A percentile compares a stretch with the other conserved stretches of the same genome.
These are phyloP conservation scores for Phytophthora sansomeana DNA, from an alignment of 352 stramenopile species.

Conservation along the genomic window DNA sequence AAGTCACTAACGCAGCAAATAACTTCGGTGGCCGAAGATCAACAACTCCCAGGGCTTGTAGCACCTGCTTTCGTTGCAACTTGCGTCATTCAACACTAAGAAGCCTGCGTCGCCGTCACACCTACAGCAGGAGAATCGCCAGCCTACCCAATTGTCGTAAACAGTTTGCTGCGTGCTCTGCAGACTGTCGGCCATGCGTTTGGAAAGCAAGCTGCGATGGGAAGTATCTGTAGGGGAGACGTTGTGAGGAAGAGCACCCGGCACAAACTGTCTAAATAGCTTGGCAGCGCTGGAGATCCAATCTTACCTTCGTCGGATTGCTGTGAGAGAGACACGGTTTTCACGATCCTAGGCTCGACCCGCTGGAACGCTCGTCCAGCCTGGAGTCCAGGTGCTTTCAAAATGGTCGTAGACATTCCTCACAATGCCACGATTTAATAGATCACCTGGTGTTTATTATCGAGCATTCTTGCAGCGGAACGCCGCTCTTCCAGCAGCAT, in stretches of 20 bases:
- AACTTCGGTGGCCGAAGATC: neutral
- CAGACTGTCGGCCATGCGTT: conserved; percentile 10
- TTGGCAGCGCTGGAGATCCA: neutral
- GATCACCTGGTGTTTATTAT: conserved; percentile 6
- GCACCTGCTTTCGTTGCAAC: neutral
- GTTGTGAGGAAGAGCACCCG: neutral
- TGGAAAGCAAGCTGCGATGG: conserved; percentile 11
- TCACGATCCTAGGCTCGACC: conserved; percentile 12
- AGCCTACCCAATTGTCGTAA: conserved; percentile 2
- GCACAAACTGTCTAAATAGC: too few relatives aligned
- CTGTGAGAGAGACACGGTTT: conserved; percentile 5
- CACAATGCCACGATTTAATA: conserved; percentile 19
- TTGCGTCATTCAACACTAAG: neutral
- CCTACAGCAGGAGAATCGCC: neutral
- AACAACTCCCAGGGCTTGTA: neutral
- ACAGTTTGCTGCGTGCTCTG: neutral
- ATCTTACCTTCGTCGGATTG: conserved; percentile 8
- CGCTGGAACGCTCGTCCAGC: neutral
- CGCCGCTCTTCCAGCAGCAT: neutral
- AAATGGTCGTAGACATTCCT: neutral
- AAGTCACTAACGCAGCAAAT: conserved; percentile 1
- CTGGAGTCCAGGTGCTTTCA: neutral
- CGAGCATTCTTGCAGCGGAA: neutral
- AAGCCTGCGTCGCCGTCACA: too few relatives aligned
- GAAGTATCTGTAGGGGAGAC: conserved; percentile 10